Conservation (phyloP, 768 basidiomycete species). For the Boletus vermiculosoides region DNA sequence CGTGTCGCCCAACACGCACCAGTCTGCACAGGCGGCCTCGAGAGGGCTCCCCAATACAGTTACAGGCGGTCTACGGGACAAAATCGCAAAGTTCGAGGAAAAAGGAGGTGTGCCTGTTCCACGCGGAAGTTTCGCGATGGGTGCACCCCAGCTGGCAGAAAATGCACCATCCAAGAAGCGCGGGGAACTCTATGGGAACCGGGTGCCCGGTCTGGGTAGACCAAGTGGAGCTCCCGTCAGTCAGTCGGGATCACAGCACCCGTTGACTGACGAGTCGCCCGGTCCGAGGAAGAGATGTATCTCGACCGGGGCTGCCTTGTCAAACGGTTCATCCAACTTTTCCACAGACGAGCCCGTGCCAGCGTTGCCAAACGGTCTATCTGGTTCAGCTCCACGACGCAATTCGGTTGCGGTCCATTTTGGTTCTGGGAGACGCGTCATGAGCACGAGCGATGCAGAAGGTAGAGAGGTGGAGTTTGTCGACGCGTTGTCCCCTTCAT, state of each 20-base stretch:
- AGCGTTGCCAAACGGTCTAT: slow-evolving; percentile 18
- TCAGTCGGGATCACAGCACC: slow-evolving; percentile 20
- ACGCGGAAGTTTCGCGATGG: slow-evolving; percentile 70
- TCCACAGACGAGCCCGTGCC: slow-evolving; percentile 25
- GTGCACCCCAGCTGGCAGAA: slow-evolving; percentile 54
- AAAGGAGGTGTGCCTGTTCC: slow-evolving; percentile 76
- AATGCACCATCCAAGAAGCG: slow-evolving; percentile 48
- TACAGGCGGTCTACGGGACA: slow-evolving; percentile 50
- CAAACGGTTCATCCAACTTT: slow-evolving; percentile 10
- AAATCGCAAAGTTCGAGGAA: slow-evolving; percentile 78
- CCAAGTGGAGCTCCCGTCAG: too few species aligned
- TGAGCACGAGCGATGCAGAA: slow-evolving; percentile 15
- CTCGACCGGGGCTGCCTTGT: slow-evolving; percentile 27
- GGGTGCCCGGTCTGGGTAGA: slow-evolving; percentile 44
- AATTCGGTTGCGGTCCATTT: slow-evolving; percentile 31
- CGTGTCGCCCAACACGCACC: slow-evolving; percentile 28
- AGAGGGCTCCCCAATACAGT: slow-evolving; percentile 28
- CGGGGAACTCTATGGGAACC: slow-evolving; percentile 74
- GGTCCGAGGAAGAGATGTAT: slow-evolving; percentile 30
- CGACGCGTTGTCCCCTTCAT: slow-evolving; percentile 7
- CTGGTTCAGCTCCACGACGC: slow-evolving; percentile 15
- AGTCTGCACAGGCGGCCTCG: slow-evolving; percentile 34
- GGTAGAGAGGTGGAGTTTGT: neutral
- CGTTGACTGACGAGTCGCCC: slow-evolving; percentile 15
- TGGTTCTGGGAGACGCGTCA: slow-evolving; percentile 20